Percentiles rank a stretch among this genome's conserved stretches.
phyloP scores from a whole-genome alignment of 306 rosid species.

The Pyrus communis region DNA sequence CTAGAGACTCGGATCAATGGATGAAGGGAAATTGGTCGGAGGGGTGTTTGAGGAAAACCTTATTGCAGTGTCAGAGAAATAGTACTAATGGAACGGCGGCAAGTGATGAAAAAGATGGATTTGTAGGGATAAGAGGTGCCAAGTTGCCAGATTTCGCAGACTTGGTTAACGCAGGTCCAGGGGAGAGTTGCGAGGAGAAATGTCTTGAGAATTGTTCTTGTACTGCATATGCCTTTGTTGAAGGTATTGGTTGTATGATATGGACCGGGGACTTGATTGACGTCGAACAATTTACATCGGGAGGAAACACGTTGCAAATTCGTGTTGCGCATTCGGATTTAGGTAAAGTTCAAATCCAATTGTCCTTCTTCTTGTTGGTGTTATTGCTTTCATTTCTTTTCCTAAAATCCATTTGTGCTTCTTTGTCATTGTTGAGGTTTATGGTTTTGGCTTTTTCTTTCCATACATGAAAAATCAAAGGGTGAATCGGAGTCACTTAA shows the following conservation, averaged over 20 bases:
- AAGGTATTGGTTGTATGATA: conserved; percentile 65
- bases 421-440: background rate
- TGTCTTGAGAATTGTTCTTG: conserved; percentile 46
- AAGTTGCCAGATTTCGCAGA: conserved; percentile 73
- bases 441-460: background rate
- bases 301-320: conserved; percentile 37
- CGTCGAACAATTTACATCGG: conserved; percentile 27
- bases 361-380: background rate
- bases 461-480: background rate
- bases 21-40: conserved; percentile 29
- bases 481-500: background rate
- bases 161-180: background rate
- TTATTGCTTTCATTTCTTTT: background rate
- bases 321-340: conserved; percentile 56
- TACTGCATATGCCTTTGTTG: conserved; percentile 44
- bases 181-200: conserved; percentile 21
- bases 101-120: conserved; percentile 49
- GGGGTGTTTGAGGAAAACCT: conserved; percentile 55
- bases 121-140: conserved; percentile 8
- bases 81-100: conserved; percentile 8
- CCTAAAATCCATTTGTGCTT: background rate
- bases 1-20: conserved; percentile 29
- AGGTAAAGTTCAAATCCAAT: conserved; percentile 15
- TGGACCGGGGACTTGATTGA: conserved; percentile 54
- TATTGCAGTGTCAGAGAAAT: conserved; percentile 33